Conservation (phyloP, 768 basidiomycete species). For the Mycena latifolia region DNA sequence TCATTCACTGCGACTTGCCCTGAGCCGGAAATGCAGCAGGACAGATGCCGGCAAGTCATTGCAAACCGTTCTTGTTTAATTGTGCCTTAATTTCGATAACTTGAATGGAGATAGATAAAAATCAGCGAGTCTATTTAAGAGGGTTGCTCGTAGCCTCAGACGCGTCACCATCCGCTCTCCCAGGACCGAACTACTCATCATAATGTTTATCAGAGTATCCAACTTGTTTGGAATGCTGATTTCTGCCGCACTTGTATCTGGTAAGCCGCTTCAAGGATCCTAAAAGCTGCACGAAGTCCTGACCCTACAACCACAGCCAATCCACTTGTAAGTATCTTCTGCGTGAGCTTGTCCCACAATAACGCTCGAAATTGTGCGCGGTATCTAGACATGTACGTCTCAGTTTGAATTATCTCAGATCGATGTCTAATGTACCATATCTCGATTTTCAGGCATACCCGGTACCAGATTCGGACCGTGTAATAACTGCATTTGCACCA, state of each 20-base stretch:
- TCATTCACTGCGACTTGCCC: too few relatives aligned
- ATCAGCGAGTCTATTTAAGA: slow-evolving; percentile 13
- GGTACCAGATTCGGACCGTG: slow-evolving; percentile 19
- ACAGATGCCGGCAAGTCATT: too few relatives aligned
- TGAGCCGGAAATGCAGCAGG: too few relatives aligned
- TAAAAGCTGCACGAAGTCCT: slow-evolving; percentile 9
- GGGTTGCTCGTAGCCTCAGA: slow-evolving; percentile 5
- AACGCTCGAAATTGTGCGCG: slow-evolving; percentile 14
- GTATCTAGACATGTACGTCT: slow-evolving; percentile 17
- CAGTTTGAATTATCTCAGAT: slow-evolving; percentile 13
- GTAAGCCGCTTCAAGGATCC: slow-evolving; percentile 11
- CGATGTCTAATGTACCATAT: slow-evolving; percentile 5
- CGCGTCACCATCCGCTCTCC: slow-evolving; percentile 5
- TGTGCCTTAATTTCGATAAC: slow-evolving; percentile 13
- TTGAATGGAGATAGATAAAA: slow-evolving; percentile 15
- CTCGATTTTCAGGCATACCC: slow-evolving; percentile 14
- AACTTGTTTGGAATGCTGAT: slow-evolving; percentile 19
- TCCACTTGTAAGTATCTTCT: slow-evolving; percentile 12
- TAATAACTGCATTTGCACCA: slow-evolving; percentile 21
- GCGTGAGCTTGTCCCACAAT: slow-evolving; percentile 8
- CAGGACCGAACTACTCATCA: background rate
- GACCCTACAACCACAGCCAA: slow-evolving; percentile 15
- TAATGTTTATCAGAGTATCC: slow-evolving; percentile 19
- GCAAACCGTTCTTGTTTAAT: too few relatives aligned
- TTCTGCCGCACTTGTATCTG: slow-evolving; percentile 16